Base-by-base conservation (phyloP, 2,329 filamentous ascomycete species). In the Penicillium sp. region DNA sequence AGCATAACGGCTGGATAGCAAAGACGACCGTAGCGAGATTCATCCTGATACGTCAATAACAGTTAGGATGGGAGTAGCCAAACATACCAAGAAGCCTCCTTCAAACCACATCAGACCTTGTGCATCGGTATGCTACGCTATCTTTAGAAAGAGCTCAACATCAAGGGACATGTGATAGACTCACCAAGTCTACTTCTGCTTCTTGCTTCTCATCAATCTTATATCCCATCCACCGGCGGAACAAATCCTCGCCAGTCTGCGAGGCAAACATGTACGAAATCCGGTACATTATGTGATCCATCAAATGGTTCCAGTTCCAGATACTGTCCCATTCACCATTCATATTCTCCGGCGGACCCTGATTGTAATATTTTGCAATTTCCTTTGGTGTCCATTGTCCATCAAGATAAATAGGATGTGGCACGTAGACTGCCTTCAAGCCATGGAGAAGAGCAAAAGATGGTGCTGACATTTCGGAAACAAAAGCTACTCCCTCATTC, bases 321-420 rank as follows among this genome's bases (percentile, higher is more conserved):
- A 54, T 50, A 28, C 55, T 59, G 13, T 59, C 57, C 7, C 55
- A 41, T 30, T 52, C 54, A 12, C 57, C 56, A 35, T 59, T 56
- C 6, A 59, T 12, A 10, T 32, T 35, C 45, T 20, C 59, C 55
- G 12, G 52, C 44, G 32, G 2, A 2, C 41, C 41, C 6, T 23
- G 32, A 32, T 63, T 63, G 45, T 62, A 61, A 15, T 52, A 56
- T 13, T 51, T 47, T n/a, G 58, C 53, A 32, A 57, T 36, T 23
- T 52, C 51, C 10, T 54, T 41, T 2, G 53, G 32, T 14, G 52
- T 41, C 83, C 83, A 88, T 33, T 82, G 75, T 44, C 84, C 77
- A 61, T 90, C 84, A 54, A 87, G 85, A 61, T 80, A 89, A 31
- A 89, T 77, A 1, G 85, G 84, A 9, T 43, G 41, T 1, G 36